Evolutionary conservation across 2,329 filamentous ascomycete species (phyloP).

Genomic region (Pleurostoma richardsiae): DNA sequence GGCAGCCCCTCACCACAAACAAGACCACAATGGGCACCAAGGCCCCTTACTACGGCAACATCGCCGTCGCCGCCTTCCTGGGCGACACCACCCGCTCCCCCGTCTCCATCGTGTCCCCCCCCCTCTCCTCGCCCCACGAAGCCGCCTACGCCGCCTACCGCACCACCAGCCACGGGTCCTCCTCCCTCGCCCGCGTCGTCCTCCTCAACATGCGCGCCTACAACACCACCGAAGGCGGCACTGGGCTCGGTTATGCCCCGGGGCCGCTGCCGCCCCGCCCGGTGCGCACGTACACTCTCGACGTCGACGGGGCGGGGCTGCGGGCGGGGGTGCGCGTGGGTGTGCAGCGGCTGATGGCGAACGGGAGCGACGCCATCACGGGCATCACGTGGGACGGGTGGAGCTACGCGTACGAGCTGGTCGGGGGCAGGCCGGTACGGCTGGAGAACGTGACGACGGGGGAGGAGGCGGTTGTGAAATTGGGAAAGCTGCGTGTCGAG

Average conservation of each 20-base stretch:
- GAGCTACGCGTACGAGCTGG: conserved; percentile 57
- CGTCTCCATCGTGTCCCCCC: conserved; percentile 43
- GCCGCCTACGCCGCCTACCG: conserved; percentile 54
- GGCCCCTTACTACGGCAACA: conserved; percentile 59
- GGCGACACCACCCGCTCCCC: conserved; percentile 28
- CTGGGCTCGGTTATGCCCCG: conserved; percentile 15
- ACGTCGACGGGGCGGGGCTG: conserved; percentile 21
- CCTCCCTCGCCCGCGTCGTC: conserved; percentile 37
- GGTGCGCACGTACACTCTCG: conserved; percentile 34
- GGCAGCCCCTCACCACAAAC: conserved; percentile 53
- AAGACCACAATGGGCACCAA: conserved; percentile 50
- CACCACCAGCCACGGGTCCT: conserved; percentile 13
- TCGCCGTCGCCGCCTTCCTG: conserved; percentile 53
- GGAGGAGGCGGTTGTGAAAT: conserved; percentile 20
- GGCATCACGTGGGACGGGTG: conserved; percentile 57
- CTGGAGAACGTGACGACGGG: conserved; percentile 50
- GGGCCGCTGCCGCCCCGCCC: conserved; percentile 21
- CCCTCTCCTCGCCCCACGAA: conserved; percentile 31
- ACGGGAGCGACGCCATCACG: conserved; percentile 58
- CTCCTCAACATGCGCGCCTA: conserved; percentile 55
- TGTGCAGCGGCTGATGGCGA: conserved; percentile 45
- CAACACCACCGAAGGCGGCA: conserved; percentile 49
- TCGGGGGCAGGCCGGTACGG: conserved; percentile 45
- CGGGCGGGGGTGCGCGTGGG: conserved; percentile 25
- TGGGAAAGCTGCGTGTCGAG: conserved; percentile 11